Percentiles rank a stretch among this genome's conserved stretches.
Conservation (phyloP, 352 stramenopile species). For the Phytophthora cryptogea region DNA sequence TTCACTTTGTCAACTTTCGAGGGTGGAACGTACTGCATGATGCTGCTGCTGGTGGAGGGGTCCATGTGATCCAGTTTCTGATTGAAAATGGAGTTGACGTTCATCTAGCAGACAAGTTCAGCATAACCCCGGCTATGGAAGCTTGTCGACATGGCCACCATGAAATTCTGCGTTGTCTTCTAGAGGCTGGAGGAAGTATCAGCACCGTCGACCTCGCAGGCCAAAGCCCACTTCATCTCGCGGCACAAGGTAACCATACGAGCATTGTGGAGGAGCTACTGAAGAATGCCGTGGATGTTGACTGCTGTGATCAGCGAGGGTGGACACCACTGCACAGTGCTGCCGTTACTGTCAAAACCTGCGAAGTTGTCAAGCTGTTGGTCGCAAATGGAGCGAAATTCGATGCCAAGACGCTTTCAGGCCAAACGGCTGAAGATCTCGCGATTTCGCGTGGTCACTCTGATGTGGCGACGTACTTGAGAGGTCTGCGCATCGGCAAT, state of each 20-base stretch:
- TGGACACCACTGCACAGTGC: slow-evolving; percentile 21
- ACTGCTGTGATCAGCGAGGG: slow-evolving; percentile 7
- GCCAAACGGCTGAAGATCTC: slow-evolving; percentile 2
- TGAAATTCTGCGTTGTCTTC: not conserved
- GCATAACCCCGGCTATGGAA: slow-evolving; percentile 3
- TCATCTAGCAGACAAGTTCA: slow-evolving; percentile 11
- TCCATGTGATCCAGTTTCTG: not conserved
- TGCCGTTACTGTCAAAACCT: not conserved
- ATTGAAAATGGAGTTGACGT: not conserved
- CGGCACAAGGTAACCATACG: not conserved
- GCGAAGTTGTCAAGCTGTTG: not conserved
- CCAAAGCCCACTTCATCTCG: not conserved
- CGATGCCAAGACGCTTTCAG: not conserved
- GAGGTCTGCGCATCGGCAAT: not conserved
- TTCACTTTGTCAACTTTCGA: not conserved
- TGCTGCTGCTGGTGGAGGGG: not conserved
- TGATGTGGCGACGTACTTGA: not conserved
- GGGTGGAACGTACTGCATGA: slow-evolving; percentile 6
- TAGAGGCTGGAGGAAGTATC: not conserved
- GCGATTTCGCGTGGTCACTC: slow-evolving; percentile 4
- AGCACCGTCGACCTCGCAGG: not conserved
- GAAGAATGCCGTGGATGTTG: not conserved
- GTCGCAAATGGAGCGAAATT: not conserved
- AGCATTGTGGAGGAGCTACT: slow-evolving; percentile 5
- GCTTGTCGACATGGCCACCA: not conserved